These are phyloP conservation scores for Candida pseudofarinosa DNA, from an alignment of 805 yeast genomes.

Conservation along the genomic window DNA sequence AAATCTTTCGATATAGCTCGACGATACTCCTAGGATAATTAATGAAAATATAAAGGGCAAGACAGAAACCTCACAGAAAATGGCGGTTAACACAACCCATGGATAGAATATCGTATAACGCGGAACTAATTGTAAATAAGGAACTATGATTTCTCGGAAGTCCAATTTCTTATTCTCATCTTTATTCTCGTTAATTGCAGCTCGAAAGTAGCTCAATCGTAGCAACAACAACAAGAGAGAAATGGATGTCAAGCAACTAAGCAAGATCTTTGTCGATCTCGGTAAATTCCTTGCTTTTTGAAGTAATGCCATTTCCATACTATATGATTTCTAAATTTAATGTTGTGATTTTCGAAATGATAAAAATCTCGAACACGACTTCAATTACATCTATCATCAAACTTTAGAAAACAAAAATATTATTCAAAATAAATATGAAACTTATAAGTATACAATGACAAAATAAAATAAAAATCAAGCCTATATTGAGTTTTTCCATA, in stretches of 20 bases:
- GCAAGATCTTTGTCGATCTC: constrained; percentile 43
- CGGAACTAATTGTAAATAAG: constrained; percentile 63
- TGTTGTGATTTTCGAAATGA: not conserved
- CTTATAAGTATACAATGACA: not conserved
- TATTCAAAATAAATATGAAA: not conserved
- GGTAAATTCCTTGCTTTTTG: constrained; percentile 29
- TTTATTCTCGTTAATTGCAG: constrained; percentile 5
- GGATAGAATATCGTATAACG: constrained; percentile 51
- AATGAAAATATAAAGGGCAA: constrained; percentile 41
- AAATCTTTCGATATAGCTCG: constrained; percentile 46
- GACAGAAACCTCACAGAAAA: constrained; percentile 58
- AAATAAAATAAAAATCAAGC: not conserved
- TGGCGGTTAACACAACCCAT: constrained; percentile 59
- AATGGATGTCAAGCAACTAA: constrained; percentile 34
- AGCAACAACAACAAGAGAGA: constrained; percentile 41
- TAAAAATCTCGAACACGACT: not conserved
- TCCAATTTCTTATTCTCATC: constrained; percentile 9
- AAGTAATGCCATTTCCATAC: constrained; percentile 6
- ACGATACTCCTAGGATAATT: constrained; percentile 33
- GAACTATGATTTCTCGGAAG: constrained; percentile 46
- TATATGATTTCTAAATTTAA: not conserved
- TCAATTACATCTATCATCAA: not conserved
- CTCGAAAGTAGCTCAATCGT: constrained; percentile 31
- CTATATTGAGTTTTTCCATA: not conserved
- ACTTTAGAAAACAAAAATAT: not conserved